Percentiles rank a stretch among this genome's conserved stretches.
Evolutionary conservation across 768 basidiomycete genomes (phyloP).

Genomic region (Clitopilus passeckerianus): DNA sequence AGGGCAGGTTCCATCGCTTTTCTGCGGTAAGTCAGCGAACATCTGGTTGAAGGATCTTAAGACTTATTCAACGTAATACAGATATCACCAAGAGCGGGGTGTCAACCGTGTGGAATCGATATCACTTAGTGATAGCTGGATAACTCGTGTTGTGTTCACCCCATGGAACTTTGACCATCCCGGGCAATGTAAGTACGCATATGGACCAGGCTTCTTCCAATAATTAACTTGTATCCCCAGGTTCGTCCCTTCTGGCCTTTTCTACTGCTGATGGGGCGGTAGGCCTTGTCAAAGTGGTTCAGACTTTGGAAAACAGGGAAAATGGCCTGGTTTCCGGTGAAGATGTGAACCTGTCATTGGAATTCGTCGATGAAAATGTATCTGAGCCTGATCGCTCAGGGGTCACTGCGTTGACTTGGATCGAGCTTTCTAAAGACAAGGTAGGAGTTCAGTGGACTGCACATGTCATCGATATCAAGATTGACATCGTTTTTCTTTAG

Average conservation of each 20-base stretch:
- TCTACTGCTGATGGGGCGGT: constrained; percentile 55
- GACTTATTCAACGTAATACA: constrained; percentile 7
- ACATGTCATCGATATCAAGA: too few relatives aligned
- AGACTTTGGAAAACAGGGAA: constrained; percentile 25
- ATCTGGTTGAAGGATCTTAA: not conserved
- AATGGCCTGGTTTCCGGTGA: not conserved
- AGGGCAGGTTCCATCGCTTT: constrained; percentile 61
- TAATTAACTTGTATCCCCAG: constrained; percentile 27
- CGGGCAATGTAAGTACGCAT: constrained; percentile 35
- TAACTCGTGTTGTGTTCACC: constrained; percentile 58
- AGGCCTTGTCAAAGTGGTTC: constrained; percentile 48
- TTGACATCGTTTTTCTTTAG: constrained; percentile 23
- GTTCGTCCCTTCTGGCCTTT: constrained; percentile 53
- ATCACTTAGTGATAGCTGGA: constrained; percentile 52
- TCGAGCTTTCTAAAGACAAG: constrained; percentile 14
- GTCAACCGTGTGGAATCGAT: constrained; percentile 33
- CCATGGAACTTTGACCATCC: constrained; percentile 38
- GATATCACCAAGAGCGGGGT: constrained; percentile 17
- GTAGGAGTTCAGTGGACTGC: not conserved
- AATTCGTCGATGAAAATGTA: not conserved
- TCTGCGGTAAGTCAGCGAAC: constrained; percentile 37
- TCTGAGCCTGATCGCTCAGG: constrained; percentile 7
- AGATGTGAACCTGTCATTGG: not conserved
- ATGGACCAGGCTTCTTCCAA: constrained; percentile 1
- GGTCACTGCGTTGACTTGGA: constrained; percentile 55